Percentiles rank a stretch among this genome's conserved stretches.
Conservation (phyloP, 2,329 filamentous ascomycete genomes). For the Fonsecaea multimorphosa region DNA sequence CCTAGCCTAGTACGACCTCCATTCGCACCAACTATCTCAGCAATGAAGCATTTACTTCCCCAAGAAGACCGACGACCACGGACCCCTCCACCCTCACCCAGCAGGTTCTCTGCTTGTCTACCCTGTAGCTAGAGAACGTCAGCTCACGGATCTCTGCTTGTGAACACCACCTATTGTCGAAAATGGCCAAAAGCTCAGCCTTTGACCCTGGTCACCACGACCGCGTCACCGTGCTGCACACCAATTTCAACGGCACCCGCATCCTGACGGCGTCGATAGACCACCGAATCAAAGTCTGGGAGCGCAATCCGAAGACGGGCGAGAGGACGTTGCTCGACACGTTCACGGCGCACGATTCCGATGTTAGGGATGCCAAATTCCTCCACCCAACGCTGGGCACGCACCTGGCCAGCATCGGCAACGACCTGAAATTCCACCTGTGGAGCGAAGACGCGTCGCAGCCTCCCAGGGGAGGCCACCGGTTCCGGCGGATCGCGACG, state of each 20-base stretch:
- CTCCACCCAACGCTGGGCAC: conserved; percentile 88
- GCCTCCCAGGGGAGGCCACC: conserved; percentile 72
- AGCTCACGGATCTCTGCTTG: not conserved
- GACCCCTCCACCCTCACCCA: not conserved
- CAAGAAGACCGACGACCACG: not conserved
- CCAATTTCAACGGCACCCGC: conserved; percentile 90
- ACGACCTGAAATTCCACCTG: conserved; percentile 87
- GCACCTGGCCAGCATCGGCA: conserved; percentile 83
- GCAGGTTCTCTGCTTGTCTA: not conserved
- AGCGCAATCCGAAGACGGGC: conserved; percentile 74
- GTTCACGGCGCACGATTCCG: conserved; percentile 88
- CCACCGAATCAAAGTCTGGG: conserved; percentile 91
- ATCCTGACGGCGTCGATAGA: conserved; percentile 91
- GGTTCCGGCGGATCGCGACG: conserved; percentile 74
- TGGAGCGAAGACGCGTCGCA: conserved; percentile 91
- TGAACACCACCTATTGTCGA: not conserved
- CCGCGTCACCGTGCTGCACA: conserved; percentile 81
- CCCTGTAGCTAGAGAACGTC: not conserved
- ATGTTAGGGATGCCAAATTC: conserved; percentile 94
- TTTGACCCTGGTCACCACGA: conserved; percentile 60
- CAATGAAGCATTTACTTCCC: not conserved
- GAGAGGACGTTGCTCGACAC: conserved; percentile 78
- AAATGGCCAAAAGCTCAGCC: conserved; percentile 42
- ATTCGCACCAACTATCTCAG: not conserved
- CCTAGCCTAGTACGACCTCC: not conserved